phyloP scores from a whole-genome alignment of 2,329 filamentous ascomycete genomes.

The Ramichloridium luteum region DNA sequence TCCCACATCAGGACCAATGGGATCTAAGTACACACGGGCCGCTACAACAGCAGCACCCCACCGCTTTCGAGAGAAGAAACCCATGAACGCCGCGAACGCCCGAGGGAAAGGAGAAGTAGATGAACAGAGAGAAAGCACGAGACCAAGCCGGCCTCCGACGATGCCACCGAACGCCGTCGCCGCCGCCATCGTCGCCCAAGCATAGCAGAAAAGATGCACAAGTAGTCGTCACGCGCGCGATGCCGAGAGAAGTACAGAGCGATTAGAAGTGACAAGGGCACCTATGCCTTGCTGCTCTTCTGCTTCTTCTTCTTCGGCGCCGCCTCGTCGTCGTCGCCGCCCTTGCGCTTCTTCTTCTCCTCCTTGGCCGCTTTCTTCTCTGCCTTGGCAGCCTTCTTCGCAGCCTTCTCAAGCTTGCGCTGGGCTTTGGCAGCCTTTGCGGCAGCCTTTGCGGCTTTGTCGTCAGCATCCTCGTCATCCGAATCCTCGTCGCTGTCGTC shows the following conservation, averaged over 20 bases:
- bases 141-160: too few relatives aligned
- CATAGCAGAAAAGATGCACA: neutral
- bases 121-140: too few relatives aligned
- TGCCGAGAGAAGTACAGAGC: neutral
- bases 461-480: neutral
- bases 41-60: too few relatives aligned
- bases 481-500: neutral
- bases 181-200: too few relatives aligned
- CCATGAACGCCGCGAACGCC: too few relatives aligned
- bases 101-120: too few relatives aligned
- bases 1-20: too few relatives aligned
- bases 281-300: neutral
- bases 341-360: conserved; percentile 1
- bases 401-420: neutral
- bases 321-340: neutral
- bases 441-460: neutral
- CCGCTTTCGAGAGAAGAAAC: too few relatives aligned
- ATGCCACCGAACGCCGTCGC: too few relatives aligned
- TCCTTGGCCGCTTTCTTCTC: neutral
- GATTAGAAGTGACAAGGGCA: neutral
- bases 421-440: neutral
- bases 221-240: too few relatives aligned
- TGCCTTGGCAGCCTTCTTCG: neutral
- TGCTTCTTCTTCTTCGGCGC: neutral
- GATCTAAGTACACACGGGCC: too few relatives aligned